Base-by-base conservation (phyloP, 306 rosid genomes). In the Neltuma alba region DNA sequence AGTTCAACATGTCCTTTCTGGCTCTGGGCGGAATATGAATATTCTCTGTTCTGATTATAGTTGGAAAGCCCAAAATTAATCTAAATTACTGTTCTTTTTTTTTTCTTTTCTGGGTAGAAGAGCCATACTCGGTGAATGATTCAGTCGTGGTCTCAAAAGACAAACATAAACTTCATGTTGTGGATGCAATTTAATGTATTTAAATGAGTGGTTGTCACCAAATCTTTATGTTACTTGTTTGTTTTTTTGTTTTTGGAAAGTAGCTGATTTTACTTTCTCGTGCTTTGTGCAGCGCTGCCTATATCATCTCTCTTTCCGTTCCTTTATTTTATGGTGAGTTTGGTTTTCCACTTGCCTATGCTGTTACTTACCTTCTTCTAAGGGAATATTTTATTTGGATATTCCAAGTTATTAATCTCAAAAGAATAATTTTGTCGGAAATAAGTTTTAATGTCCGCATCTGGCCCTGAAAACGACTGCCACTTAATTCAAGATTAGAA, bases 281-380 rank as follows among this genome's bases (percentile, higher is more conserved):
- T 81, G 50, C 13, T 41, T 21, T 78, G 2, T 78, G 25, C 90
- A 87, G 90, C 88, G 2, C 76, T 87, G 11, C 88, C 90, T 48
- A 47, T 68, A 75, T 38, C 87, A 41, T 87, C 86, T 40, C 88
- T 87, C 62, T 84, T 87, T 87, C 86, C 90, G 13, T 87, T 81
- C 75, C 88, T 87, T 50, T 87, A 87, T 66, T 87, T 87, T 72
- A 84, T 87, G 90, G 90, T 87, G 78, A 87, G 84, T 81, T 74
- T 54, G 27, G 7, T 40, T 71, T 36, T 38, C 28, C 2, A 13
- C 27, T 34, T 11, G 20, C 21, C 12, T 18, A 45, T 68, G 25
- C 20, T 28, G 7, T 11, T 66, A n/a, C n/a, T n/a, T n/a, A 2
- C 44, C 25, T 76, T 50, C 50, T 63, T 48, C 10, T 38, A 41